Conservation (phyloP, 2,329 filamentous ascomycete genomes). For the Pyrenochaeta sp. region DNA sequence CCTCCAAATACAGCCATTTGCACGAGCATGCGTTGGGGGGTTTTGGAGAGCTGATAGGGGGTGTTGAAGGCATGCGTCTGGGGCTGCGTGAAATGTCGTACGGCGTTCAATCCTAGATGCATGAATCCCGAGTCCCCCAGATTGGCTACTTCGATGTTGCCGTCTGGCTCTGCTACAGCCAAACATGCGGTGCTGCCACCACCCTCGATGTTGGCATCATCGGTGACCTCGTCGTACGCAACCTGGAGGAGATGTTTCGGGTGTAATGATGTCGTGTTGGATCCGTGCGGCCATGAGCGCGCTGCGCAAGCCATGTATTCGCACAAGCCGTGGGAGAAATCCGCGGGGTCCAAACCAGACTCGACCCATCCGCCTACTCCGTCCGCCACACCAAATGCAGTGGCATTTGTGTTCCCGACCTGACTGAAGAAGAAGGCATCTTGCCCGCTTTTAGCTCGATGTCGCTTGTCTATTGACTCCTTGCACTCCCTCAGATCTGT, state of each 20-base stretch:
- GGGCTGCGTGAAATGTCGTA: constrained; percentile 81
- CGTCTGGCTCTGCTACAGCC: constrained; percentile 76
- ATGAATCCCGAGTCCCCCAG: constrained; percentile 95
- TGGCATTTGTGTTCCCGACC: constrained; percentile 73
- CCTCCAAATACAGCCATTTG: constrained; percentile 84
- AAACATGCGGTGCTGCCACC: constrained; percentile 94
- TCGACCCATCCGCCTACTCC: constrained; percentile 96
- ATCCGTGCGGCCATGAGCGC: constrained; percentile 61
- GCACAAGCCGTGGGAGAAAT: constrained; percentile 94
- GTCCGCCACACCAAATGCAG: constrained; percentile 90
- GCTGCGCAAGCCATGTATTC: constrained; percentile 88
- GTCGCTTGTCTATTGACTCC: constrained; percentile 60
- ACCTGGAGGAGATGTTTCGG: constrained; percentile 78
- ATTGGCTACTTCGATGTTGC: constrained; percentile 86
- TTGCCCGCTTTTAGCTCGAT: constrained; percentile 82
- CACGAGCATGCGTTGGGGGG: constrained; percentile 79
- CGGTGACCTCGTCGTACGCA: constrained; percentile 83
- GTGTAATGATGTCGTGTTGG: constrained; percentile 56
- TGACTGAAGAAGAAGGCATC: constrained; percentile 93
- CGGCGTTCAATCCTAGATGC: constrained; percentile 82
- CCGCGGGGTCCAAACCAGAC: constrained; percentile 89
- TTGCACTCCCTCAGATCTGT: constrained; percentile 43
- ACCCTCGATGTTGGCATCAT: constrained; percentile 75
- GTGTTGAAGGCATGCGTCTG: constrained; percentile 99
- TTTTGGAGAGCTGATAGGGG: constrained; percentile 89